phyloP scores from a whole-genome alignment of 1,139 yeast species.

The Kodamaea suecica region DNA sequence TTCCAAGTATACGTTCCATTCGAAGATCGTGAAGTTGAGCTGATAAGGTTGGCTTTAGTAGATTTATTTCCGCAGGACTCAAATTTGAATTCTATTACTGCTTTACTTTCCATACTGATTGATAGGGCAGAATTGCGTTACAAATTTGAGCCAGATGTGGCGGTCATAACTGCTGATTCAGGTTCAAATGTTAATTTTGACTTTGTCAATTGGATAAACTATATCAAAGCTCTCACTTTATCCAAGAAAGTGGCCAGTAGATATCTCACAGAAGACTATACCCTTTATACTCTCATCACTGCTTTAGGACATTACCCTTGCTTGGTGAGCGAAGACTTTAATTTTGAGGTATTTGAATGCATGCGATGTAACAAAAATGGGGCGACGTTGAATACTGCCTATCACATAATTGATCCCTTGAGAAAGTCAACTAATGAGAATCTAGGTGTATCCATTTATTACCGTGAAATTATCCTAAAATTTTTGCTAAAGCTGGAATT shows the following conservation, averaged over 20 bases:
- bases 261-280: slow-evolving; percentile 11
- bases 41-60: slow-evolving; percentile 10
- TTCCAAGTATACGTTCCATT: slow-evolving; percentile 22
- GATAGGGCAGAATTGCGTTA: slow-evolving; percentile 6
- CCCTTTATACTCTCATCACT: slow-evolving; percentile 30
- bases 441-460: slow-evolving; percentile 22
- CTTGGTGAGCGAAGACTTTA: slow-evolving; percentile 30
- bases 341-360: slow-evolving; percentile 34
- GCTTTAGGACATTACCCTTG: slow-evolving; percentile 48
- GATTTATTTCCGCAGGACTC: slow-evolving; percentile 7
- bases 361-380: slow-evolving; percentile 36
- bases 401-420: slow-evolving; percentile 18
- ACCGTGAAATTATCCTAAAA: slow-evolving; percentile 23
- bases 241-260: slow-evolving; percentile 8
- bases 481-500: slow-evolving; percentile 15
- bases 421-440: slow-evolving; percentile 24
- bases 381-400: slow-evolving; percentile 20
- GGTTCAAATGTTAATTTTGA: slow-evolving; percentile 10
- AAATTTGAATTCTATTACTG: slow-evolving; percentile 5
- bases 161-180: not conserved
- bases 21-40: slow-evolving; percentile 18
- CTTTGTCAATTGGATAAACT: slow-evolving; percentile 24
- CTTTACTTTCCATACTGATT: slow-evolving; percentile 9
- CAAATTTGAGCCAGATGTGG: slow-evolving; percentile 1
- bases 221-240: slow-evolving; percentile 13